A percentile compares a stretch with the other conserved stretches of the same genome.
phyloP scores from a whole-genome alignment of 2,329 filamentous ascomycete species.

The Tolypocladium pustulatum region DNA sequence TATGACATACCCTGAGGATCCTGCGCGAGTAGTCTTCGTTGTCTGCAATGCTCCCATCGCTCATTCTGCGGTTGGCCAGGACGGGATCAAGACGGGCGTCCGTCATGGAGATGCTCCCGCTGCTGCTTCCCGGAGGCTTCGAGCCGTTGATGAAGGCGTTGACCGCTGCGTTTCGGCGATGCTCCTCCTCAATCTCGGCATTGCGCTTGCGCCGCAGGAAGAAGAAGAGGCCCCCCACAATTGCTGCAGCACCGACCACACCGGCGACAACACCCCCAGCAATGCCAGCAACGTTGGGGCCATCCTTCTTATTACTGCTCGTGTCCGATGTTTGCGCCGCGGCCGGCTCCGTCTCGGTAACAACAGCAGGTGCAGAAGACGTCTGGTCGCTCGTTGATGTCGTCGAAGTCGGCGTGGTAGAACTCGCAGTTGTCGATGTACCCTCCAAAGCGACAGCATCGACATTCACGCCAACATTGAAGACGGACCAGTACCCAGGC shows the following conservation, averaged over 20 bases:
- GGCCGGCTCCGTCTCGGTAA: constrained; percentile 8
- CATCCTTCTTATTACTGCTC: constrained; percentile 15
- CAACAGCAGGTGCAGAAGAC: constrained; percentile 9
- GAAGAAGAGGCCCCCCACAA: constrained; percentile 61
- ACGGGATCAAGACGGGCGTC: constrained; percentile 83
- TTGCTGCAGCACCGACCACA: constrained; percentile 56
- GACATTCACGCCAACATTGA: constrained; percentile 38
- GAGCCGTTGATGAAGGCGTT: constrained; percentile 62
- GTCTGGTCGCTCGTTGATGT: constrained; percentile 1
- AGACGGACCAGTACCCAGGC: constrained; percentile 28
- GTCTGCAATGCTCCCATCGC: constrained; percentile 92
- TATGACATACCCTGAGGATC: constrained; percentile 72
- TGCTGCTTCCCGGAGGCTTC: constrained; percentile 52
- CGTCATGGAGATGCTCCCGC: constrained; percentile 58
- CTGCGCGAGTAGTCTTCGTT: constrained; percentile 94
- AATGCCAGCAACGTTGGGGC: constrained; percentile 70
- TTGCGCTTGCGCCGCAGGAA: constrained; percentile 67
- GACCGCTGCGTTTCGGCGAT: constrained; percentile 69
- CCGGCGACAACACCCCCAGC: constrained; percentile 82
- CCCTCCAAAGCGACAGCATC: constrained; percentile 17
- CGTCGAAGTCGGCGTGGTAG: constrained; percentile 2
- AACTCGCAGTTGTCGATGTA: constrained; percentile 13
- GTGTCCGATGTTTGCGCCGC: constrained; percentile 9
- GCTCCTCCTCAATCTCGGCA: constrained; percentile 71
- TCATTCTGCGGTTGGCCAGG: constrained; percentile 73